A percentile compares a stretch with the other conserved stretches of the same genome.
These are phyloP conservation scores for Ascochyta rabiei DNA, from an alignment of 2,329 filamentous ascomycete species.

Conservation along the genomic window DNA sequence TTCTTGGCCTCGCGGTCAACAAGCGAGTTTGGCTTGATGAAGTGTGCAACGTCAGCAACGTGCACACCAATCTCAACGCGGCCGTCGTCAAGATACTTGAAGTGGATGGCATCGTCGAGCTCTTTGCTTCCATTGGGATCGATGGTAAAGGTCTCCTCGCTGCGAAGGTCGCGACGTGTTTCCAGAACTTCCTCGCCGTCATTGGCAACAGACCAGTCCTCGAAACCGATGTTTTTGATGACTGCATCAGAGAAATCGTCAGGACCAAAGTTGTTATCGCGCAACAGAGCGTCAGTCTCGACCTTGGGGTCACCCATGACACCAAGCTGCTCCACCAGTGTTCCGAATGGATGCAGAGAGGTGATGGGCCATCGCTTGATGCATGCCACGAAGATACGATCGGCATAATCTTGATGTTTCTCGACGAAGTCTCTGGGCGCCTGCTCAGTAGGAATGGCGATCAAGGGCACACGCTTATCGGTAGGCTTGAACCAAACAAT, in stretches of 20 bases:
- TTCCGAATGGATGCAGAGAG: constrained; percentile 98
- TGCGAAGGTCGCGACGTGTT: constrained; percentile 85
- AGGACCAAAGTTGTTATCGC: constrained; percentile 98
- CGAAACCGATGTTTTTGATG: constrained; percentile 86
- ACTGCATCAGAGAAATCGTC: constrained; percentile 98
- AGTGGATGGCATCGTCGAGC: constrained; percentile 89
- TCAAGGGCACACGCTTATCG: constrained; percentile 96
- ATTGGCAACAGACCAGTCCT: constrained; percentile 86
- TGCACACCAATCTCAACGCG: constrained; percentile 94
- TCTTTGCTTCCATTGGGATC: constrained; percentile 87
- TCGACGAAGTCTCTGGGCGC: constrained; percentile 97
- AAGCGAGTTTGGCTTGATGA: constrained; percentile 93
- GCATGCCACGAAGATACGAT: constrained; percentile 97
- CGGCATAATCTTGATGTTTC: constrained; percentile 96
- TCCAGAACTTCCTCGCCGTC: constrained; percentile 78
- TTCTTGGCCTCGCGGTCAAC: constrained; percentile 98
- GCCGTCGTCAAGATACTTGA: constrained; percentile 82
- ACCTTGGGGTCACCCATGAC: constrained; percentile 98
- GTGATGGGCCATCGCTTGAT: constrained; percentile 99
- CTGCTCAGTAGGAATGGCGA: constrained; percentile 97
- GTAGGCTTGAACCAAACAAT: constrained; percentile 99
- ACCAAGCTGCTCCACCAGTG: constrained; percentile 93
- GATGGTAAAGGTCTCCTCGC: constrained; percentile 87
- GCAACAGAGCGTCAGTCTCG: constrained; percentile 93
- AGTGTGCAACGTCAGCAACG: constrained; percentile 93